phyloP scores from a whole-genome alignment of 768 basidiomycete genomes.

The Kwoniella pini region DNA sequence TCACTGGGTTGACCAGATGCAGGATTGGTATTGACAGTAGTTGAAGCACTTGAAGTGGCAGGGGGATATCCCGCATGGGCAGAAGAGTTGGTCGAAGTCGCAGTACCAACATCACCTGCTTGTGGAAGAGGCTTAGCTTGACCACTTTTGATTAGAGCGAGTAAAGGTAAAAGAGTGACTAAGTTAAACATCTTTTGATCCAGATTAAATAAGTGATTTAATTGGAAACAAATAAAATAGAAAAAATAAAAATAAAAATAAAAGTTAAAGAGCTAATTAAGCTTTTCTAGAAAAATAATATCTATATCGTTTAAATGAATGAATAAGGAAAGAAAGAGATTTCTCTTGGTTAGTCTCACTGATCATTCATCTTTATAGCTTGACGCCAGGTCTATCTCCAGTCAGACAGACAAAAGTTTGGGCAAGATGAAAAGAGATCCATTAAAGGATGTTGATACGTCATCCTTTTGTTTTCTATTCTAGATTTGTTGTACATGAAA shows the following conservation, averaged over 20 bases:
- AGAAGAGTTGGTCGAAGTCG: background rate
- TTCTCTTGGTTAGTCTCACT: too few species aligned
- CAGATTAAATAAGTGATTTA: too few species aligned
- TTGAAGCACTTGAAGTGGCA: too few species aligned
- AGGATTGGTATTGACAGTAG: too few species aligned
- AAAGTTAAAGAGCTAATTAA: too few species aligned
- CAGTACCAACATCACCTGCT: background rate
- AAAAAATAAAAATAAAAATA: too few species aligned
- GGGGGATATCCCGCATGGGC: too few species aligned
- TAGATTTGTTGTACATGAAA: background rate
- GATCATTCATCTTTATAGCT: too few species aligned
- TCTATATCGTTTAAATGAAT: background rate
- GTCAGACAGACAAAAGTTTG: background rate
- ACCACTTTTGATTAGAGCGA: background rate
- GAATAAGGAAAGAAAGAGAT: background rate
- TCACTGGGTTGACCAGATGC: too few species aligned
- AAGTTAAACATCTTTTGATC: background rate
- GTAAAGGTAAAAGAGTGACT: background rate
- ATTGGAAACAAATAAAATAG: too few species aligned
- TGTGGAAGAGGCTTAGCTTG: conserved; percentile 1
- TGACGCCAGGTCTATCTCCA: too few species aligned
- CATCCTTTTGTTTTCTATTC: background rate
- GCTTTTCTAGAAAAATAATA: too few species aligned
- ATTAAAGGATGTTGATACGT: background rate
- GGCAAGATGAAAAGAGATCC: background rate